Conservation (phyloP, 1,139 yeast genomes). For the Yamadazyma jaroonii region DNA sequence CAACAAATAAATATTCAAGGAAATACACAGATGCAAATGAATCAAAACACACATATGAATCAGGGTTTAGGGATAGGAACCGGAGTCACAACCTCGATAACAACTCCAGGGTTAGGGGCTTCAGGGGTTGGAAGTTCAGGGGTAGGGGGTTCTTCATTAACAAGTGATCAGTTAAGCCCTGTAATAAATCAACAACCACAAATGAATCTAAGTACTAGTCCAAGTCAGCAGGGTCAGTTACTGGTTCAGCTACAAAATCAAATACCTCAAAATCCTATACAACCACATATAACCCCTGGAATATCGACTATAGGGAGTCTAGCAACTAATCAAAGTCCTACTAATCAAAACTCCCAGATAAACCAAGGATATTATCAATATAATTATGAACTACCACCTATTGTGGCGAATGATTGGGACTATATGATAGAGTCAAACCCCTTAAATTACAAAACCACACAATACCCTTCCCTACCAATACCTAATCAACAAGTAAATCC, state of each 20-base stretch:
- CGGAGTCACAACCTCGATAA: no score
- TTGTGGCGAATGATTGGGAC: conserved; percentile 6
- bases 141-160: neutral
- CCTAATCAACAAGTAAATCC: neutral
- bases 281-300: neutral
- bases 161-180: neutral
- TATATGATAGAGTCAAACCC: neutral
- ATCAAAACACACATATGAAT: no score
- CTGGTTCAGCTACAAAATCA: neutral
- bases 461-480: neutral
- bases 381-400: conserved; percentile 8
- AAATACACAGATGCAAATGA: no score
- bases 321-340: neutral
- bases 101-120: no score
- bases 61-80: no score
- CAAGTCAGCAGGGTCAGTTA: no score
- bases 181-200: no score
- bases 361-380: neutral
- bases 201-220: no score
- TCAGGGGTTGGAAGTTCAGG: no score
- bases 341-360: neutral
- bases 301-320: no score
- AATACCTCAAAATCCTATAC: neutral
- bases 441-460: neutral
- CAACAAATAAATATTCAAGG: no score